Base-by-base conservation (phyloP, 2,329 filamentous ascomycete genomes). In the Xylariaceae sp. region DNA sequence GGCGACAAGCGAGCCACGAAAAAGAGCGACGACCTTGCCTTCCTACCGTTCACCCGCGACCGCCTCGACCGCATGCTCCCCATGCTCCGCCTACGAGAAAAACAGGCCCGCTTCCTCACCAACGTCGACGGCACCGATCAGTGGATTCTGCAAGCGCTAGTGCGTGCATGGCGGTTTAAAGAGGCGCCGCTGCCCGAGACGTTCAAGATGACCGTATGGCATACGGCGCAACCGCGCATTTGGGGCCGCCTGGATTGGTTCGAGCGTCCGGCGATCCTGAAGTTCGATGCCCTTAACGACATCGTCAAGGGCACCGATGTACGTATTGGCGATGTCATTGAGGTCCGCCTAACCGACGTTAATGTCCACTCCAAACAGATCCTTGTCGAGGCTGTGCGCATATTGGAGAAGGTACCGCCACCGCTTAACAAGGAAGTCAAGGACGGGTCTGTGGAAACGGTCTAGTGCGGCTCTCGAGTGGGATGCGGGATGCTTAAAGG, bases 91-190 rank as follows among this genome's bases (percentile, higher is more conserved):
- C 69, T 81, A 62, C 78, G 81, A 33, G 80, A 84, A 73, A 77
- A 75, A 60, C 77, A 80, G 70, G 73, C 76, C 35, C 73, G 74
- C 26, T 60, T 71, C 2, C 70, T 83, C 29, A 70, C 71, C 60
- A 73, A 72, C 58, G 64, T 68, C n/a, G 67, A 70, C 37, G 81
- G 80, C 46, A 65, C 67, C 36, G 63, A 74, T 59, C 76, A 81
- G 61, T 86, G 81, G 81, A 77, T 83, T 40, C 72, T 83, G 40
- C 82, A 86, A 64, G 82, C 84, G 20, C 72, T 87, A 26, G 72
- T 83, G 46, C 81, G 84, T 11, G 83, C 81, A 11, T 86, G 83
- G 83, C 73, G 73, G 57, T 83, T 79, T 61, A 72, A 72, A 45
- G 79, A 84, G 64, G 70, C 71, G 7, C 58, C 68, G 41, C 65